phyloP scores from a whole-genome alignment of 352 stramenopile species.

The Phytophthora foliorum region DNA sequence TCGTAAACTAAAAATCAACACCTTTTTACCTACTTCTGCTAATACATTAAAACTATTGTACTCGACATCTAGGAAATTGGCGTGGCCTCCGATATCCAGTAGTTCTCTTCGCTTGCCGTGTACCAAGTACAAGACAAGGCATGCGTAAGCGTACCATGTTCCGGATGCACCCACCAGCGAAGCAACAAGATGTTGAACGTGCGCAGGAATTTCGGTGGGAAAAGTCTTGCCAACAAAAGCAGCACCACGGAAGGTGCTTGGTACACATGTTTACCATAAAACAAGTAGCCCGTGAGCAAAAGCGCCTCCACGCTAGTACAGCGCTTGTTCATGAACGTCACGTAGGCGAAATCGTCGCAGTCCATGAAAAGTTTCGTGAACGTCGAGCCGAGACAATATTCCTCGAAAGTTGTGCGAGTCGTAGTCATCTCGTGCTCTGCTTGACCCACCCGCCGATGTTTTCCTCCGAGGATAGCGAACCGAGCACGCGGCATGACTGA shows the following conservation, averaged over 20 bases:
- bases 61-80: slow-evolving; percentile 18
- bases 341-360: slow-evolving; percentile 44
- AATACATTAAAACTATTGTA: background rate
- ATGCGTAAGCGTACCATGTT: slow-evolving; percentile 26
- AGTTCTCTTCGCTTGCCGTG: slow-evolving; percentile 40
- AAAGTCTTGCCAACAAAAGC: slow-evolving; percentile 33
- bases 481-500: slow-evolving; percentile 11
- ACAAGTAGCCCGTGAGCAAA: slow-evolving; percentile 41
- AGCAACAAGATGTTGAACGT: slow-evolving; percentile 46
- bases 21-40: too few relatives aligned
- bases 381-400: slow-evolving; percentile 34
- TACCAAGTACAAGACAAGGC: slow-evolving; percentile 40
- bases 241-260: slow-evolving; percentile 32
- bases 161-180: slow-evolving; percentile 35
- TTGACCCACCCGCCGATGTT: slow-evolving; percentile 12
- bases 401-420: slow-evolving; percentile 35
- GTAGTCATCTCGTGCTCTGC: slow-evolving; percentile 18
- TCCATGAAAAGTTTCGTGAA: slow-evolving; percentile 40
- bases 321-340: slow-evolving; percentile 18
- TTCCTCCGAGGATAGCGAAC: slow-evolving; percentile 22
- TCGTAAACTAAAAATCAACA: too few relatives aligned
- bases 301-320: slow-evolving; percentile 38
- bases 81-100: slow-evolving; percentile 41
- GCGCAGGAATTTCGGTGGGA: slow-evolving; percentile 34
- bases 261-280: slow-evolving; percentile 42